Conservation (phyloP, 179 eudicot genomes). For the Silene noctiflora region DNA sequence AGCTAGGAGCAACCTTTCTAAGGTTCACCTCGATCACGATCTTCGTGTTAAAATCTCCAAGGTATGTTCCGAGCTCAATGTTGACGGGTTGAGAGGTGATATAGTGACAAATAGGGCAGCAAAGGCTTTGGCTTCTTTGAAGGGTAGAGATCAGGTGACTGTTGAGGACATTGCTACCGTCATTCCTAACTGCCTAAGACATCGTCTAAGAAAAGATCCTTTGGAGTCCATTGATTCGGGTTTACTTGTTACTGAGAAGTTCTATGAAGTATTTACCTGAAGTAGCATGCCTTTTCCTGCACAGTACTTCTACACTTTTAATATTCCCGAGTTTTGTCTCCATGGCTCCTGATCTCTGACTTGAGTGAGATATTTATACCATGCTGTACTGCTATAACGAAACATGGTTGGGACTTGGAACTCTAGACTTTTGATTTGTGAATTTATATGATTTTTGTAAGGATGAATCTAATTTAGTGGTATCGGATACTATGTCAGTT, state of each 20-base stretch:
- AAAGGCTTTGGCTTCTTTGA: constrained; percentile 87
- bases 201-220: constrained; percentile 92
- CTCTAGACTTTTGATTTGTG: constrained; percentile 15
- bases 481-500: neutral
- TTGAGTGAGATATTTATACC: constrained; percentile 15
- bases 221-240: constrained; percentile 95
- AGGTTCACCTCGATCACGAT: constrained; percentile 74
- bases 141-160: constrained; percentile 71
- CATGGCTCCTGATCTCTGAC: constrained; percentile 22
- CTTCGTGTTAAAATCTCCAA: constrained; percentile 84
- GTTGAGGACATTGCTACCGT: constrained; percentile 92
- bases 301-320: constrained; percentile 4
- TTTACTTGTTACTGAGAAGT: constrained; percentile 84
- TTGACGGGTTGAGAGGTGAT: constrained; percentile 92
- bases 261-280: constrained; percentile 79
- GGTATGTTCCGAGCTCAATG: constrained; percentile 90
- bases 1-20: constrained; percentile 55
- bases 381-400: constrained; percentile 13
- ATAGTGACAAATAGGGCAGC: constrained; percentile 96
- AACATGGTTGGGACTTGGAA: constrained; percentile 5
- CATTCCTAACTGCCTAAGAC: constrained; percentile 90
- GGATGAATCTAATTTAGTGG: neutral
- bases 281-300: constrained; percentile 21
- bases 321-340: constrained; percentile 17
- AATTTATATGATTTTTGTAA: neutral